Conservation (phyloP, 768 basidiomycete species). For the Lactarius quietus region DNA sequence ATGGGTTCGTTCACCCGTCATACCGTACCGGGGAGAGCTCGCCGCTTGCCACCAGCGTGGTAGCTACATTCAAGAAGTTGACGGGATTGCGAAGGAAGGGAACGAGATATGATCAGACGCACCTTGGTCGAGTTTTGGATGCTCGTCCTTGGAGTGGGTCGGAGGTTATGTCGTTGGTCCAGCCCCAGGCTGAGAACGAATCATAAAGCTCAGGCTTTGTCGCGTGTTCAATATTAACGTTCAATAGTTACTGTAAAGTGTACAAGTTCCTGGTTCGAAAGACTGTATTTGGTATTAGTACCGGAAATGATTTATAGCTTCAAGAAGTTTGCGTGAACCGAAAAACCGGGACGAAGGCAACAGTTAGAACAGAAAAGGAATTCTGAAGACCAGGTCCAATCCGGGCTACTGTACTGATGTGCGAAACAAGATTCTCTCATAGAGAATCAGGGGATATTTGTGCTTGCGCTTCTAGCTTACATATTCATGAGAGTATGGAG, state of each 20-base stretch:
- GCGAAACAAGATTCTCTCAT: too few species aligned
- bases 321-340: not conserved
- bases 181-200: too few species aligned
- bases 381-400: too few species aligned
- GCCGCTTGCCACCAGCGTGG: not conserved
- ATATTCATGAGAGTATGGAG: constrained; percentile 39
- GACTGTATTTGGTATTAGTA: not conserved
- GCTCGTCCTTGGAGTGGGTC: not conserved
- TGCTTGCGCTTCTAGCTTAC: constrained; percentile 92
- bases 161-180: not conserved
- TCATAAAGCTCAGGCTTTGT: not conserved
- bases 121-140: constrained; percentile 3
- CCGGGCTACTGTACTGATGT: too few species aligned
- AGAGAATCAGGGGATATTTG: constrained; percentile 89
- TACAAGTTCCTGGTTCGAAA: not conserved
- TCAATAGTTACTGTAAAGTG: not conserved
- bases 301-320: not conserved
- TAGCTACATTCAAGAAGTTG: constrained; percentile 1
- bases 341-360: not conserved
- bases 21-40: constrained; percentile 1
- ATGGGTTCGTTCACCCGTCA: not conserved
- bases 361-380: not conserved
- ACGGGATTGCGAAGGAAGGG: constrained; percentile 3
- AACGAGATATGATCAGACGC: not conserved
- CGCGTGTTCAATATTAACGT: too few species aligned